Percentiles rank a stretch among this genome's conserved stretches.
phyloP scores from a whole-genome alignment of 345 rosid genomes.

The Bretschneidera sinensis region DNA sequence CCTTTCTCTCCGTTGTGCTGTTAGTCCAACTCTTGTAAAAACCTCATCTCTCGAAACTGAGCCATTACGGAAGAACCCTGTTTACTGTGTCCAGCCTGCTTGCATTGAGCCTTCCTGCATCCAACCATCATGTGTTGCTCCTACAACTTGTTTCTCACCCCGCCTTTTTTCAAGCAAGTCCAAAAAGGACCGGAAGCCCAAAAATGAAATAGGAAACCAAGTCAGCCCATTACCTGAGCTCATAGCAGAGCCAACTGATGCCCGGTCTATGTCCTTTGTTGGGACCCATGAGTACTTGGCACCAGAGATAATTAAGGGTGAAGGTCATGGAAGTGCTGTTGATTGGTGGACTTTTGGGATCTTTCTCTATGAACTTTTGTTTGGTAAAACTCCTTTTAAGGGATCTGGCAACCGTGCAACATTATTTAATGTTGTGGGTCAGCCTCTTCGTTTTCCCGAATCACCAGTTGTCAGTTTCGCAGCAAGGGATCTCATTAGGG shows the following conservation, averaged over 20 bases:
- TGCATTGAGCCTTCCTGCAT: conserved; percentile 82
- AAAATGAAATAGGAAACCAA: conserved; percentile 65
- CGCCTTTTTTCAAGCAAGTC: conserved; percentile 84
- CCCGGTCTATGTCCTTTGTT: conserved; percentile 91
- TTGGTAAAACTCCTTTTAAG: conserved; percentile 89
- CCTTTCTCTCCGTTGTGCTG: conserved; percentile 77
- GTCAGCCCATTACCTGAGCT: conserved; percentile 87
- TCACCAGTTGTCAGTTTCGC: conserved; percentile 75
- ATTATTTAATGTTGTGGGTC: conserved; percentile 83
- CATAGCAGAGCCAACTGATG: conserved; percentile 86
- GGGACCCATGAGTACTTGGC: conserved; percentile 94
- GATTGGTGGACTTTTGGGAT: conserved; percentile 99
- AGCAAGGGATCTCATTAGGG: conserved; percentile 74
- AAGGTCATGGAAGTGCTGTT: conserved; percentile 96
- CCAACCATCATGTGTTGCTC: conserved; percentile 80
- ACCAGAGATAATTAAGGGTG: conserved; percentile 87
- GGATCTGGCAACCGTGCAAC: conserved; percentile 88
- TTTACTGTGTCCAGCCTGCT: conserved; percentile 74
- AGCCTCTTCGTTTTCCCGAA: conserved; percentile 85
- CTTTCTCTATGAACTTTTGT: conserved; percentile 75
- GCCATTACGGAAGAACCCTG: conserved; percentile 59
- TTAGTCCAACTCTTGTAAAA: conserved; percentile 75
- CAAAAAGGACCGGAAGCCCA: conserved; percentile 65
- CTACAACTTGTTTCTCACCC: conserved; percentile 83
- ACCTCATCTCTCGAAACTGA: conserved; percentile 56